phyloP scores from a whole-genome alignment of 2,329 filamentous ascomycete genomes.

The Cucurbitaria berberidis region DNA sequence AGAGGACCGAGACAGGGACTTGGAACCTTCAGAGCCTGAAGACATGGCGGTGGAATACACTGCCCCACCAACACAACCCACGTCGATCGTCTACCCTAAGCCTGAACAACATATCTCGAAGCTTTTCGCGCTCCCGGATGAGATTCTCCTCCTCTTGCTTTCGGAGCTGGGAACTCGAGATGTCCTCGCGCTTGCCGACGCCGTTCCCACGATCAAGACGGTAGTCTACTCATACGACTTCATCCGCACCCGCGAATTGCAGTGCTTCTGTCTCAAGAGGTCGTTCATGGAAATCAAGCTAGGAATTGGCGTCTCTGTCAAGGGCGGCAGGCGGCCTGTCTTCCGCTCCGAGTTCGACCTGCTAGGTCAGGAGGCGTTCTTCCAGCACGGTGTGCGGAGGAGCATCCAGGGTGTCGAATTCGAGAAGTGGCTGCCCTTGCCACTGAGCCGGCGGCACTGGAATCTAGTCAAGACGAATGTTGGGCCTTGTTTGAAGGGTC shows the following conservation, averaged over 20 bases:
- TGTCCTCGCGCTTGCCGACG: conserved; percentile 47
- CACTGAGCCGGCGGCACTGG: conserved; percentile 57
- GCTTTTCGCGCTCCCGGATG: conserved; percentile 48
- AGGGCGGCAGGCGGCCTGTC: conserved; percentile 24
- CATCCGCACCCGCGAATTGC: conserved; percentile 54
- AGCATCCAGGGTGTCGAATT: conserved; percentile 55
- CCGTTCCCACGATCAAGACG: conserved; percentile 46
- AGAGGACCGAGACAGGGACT: no score
- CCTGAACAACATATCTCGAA: conserved; percentile 7
- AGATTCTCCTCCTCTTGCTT: conserved; percentile 48
- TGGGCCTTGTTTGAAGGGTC: conserved; percentile 25
- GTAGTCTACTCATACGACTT: conserved; percentile 45
- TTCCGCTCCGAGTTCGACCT: conserved; percentile 59
- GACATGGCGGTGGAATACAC: not conserved
- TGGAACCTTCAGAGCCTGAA: not conserved
- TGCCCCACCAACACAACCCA: not conserved
- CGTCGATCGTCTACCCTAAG: not conserved
- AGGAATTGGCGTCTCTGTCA: conserved; percentile 52
- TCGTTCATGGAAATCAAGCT: conserved; percentile 49
- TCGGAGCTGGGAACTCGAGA: conserved; percentile 38
- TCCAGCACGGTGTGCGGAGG: conserved; percentile 41
- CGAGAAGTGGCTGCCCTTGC: conserved; percentile 55
- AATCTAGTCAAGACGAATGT: conserved; percentile 40
- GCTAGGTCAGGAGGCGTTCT: conserved; percentile 53
- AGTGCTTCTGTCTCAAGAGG: conserved; percentile 57